Conservation (phyloP, 768 basidiomycete species). For the Psilocybe cubensis region DNA sequence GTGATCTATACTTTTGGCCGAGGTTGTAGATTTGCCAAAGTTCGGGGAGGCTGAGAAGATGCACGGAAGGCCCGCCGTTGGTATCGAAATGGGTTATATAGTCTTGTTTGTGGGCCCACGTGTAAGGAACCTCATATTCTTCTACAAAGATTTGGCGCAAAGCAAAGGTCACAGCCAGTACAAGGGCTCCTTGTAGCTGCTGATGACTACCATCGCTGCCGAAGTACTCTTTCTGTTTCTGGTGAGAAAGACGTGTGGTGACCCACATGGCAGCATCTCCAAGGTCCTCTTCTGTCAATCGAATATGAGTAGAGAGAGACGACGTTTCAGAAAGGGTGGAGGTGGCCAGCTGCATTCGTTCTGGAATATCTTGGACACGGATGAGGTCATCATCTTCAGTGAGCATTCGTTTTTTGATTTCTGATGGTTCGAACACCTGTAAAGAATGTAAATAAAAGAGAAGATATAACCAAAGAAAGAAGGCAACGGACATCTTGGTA, state of each 20-base stretch:
- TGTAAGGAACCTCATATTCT: constrained; percentile 92
- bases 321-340: constrained; percentile 78
- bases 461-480: constrained; percentile 12
- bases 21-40: constrained; percentile 92
- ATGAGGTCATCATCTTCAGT: constrained; percentile 95
- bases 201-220: constrained; percentile 61
- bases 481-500: constrained; percentile 72
- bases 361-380: constrained; percentile 87
- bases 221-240: constrained; percentile 77
- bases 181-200: constrained; percentile 66
- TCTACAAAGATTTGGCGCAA: constrained; percentile 85
- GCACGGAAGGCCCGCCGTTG: constrained; percentile 59
- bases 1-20: constrained; percentile 87
- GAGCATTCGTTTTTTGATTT: constrained; percentile 86
- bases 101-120: constrained; percentile 93
- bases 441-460: constrained; percentile 10
- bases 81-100: constrained; percentile 85
- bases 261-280: constrained; percentile 89
- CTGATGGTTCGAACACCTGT: constrained; percentile 97
- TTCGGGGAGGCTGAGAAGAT: constrained; percentile 78
- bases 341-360: constrained; percentile 91
- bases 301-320: constrained; percentile 60
- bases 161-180: constrained; percentile 78
- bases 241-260: constrained; percentile 71
- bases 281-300: constrained; percentile 73